A percentile compares a stretch with the other conserved stretches of the same genome.
phyloP scores from a whole-genome alignment of 2,329 filamentous ascomycete genomes.

The Reticulascus tulasneorum region DNA sequence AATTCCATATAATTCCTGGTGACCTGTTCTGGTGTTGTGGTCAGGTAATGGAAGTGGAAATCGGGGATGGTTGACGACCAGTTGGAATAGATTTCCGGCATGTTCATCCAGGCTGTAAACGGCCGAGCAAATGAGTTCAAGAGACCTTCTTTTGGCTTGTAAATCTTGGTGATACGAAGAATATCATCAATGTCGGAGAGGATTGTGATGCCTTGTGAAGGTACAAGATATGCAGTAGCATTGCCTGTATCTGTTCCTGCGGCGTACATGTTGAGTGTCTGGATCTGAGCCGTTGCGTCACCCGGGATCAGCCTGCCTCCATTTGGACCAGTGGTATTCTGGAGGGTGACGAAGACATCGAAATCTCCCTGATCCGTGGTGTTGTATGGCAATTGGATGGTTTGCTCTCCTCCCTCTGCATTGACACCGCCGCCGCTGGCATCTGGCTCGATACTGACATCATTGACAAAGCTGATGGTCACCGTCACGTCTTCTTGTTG shows the following conservation, averaged over 20 bases:
- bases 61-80: conserved; percentile 65
- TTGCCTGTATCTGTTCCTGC: conserved; percentile 65
- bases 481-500: conserved; percentile 65
- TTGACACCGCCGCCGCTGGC: conserved; percentile 49
- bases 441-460: conserved; percentile 45
- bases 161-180: conserved; percentile 76
- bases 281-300: conserved; percentile 60
- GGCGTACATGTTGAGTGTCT: conserved; percentile 65
- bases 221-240: conserved; percentile 72
- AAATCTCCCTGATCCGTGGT: conserved; percentile 70
- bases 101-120: conserved; percentile 71
- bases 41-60: conserved; percentile 77
- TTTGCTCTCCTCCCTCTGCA: conserved; percentile 57
- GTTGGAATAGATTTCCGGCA: conserved; percentile 74
- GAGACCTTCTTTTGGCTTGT: conserved; percentile 68
- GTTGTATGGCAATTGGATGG: conserved; percentile 58
- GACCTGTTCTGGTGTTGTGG: conserved; percentile 73
- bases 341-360: conserved; percentile 63
- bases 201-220: conserved; percentile 64
- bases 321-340: conserved; percentile 48
- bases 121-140: conserved; percentile 72
- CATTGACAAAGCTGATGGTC: conserved; percentile 52
- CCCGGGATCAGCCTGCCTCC: conserved; percentile 53
- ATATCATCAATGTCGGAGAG: conserved; percentile 79
- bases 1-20: conserved; percentile 77